Evolutionary conservation across 352 stramenopile genomes (phyloP), one percentile per base, ranked within the genome.

Genomic region (Thraustotheca clavata): DNA sequence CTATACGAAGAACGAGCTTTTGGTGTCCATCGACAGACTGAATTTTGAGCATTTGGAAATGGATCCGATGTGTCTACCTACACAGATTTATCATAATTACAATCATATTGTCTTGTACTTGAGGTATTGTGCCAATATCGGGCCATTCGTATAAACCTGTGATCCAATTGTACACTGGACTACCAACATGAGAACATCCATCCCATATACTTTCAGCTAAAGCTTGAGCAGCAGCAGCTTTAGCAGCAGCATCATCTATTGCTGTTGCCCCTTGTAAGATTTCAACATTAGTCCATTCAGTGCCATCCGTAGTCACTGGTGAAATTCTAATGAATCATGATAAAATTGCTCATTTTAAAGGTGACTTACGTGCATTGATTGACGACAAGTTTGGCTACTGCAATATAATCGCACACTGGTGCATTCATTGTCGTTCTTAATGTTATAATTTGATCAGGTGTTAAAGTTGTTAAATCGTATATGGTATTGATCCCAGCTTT

Each of bases 391-490:
- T 77, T 82, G 38, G 81, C 79, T 14, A 90, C 49, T 7, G 76
- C 68, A 24, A 86, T 78, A 69, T 88, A 90, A 62, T 90, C 81
- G 32, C 81, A 90, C 27, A 89, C 73, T 12, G 80, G 77, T 70
- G 88, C 83, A 4, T 72, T 48, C 9, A 74, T 35, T 11, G 16
- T 38, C 16, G 38, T 48, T 1, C 80, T 77, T n/a, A 90, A 62
- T 16, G 63, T 33, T 43, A 90, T 66, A 0, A 75, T 83, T 36
- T 73, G 67, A 48, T 85, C 79, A n/a, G 75, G 77, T 1, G 73
- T 55, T 3, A 90, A 40, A 12, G 67, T 55, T 12, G 79, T 84
- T 12, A 98, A 77, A 24, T 97, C 86, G 35, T 63, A 49, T 60
- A 98, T 87, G 31, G 77, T 89, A 9, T 76, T 69, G 29, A 98